Evolutionary conservation across 1,139 yeast species (phyloP), one percentile per base, ranked within the genome.

Genomic region (Diutina neorugosa): DNA sequence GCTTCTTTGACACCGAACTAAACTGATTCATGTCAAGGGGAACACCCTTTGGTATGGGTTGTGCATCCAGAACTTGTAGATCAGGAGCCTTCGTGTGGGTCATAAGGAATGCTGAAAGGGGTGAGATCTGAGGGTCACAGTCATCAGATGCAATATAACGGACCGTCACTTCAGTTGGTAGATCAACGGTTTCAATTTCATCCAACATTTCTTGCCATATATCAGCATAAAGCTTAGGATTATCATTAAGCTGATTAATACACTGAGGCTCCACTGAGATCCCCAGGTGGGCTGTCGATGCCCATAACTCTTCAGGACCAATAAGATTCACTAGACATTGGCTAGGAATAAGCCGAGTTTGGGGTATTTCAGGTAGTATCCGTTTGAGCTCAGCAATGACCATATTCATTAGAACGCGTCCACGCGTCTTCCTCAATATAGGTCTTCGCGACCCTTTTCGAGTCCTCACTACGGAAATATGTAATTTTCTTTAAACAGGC

Each of bases 171-270:
- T n/a, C 14, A 3, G 3, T 16, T 9, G 12, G 14, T 6, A 46
- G 11, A 27, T 25, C 40, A n/a, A 46, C 19, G 2, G 37, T 6
- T 3, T 46, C n/a, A 7, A 46, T 23, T 27, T 46, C 50, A 27
- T 46, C 40, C 19, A n/a, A 18, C 37, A 46, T 46, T 27, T 46
- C 50, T 27, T 25, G 40, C 50, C 37, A 46, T 3, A 46, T 46
- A 14, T 23, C 37, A 7, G 11, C 48, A 14, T 20, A 42, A 8
- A 12, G 14, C 21, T 21, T 19, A 7, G 9, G 23, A 9, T 43
- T 18, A 6, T 43, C 20, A 18, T 19, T 12, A 5, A 42, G 46
- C 46, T 42, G 46, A 3, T 23, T n/a, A 3, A 18, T 12, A 18
- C 27, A 46, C 12, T 14, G 40, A 7, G 50, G 40, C 11, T 8